phyloP scores from a whole-genome alignment of 2,329 filamentous ascomycete species.

The Dactylella cylindrospora region DNA sequence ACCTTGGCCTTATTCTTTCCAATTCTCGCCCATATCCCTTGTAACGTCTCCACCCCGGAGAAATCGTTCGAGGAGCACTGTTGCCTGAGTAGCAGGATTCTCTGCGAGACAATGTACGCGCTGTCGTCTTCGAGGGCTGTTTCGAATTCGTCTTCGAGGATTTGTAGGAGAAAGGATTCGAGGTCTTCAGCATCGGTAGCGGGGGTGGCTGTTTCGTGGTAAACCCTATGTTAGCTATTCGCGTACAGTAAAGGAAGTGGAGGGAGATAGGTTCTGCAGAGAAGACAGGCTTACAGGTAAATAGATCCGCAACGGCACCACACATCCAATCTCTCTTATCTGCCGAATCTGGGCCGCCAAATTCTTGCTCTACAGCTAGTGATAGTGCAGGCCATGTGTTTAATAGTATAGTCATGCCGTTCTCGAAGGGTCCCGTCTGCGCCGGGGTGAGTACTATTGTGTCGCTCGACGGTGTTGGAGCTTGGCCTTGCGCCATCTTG shows the following conservation, averaged over 20 bases:
- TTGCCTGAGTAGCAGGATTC: constrained; percentile 68
- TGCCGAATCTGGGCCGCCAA: constrained; percentile 77
- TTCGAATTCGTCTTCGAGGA: constrained; percentile 96
- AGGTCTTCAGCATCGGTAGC: constrained; percentile 75
- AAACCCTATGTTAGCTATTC: constrained; percentile 52
- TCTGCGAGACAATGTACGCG: constrained; percentile 69
- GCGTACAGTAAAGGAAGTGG: constrained; percentile 39
- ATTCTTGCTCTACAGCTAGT: constrained; percentile 80
- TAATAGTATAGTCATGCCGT: constrained; percentile 79
- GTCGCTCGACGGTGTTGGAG: constrained; percentile 1
- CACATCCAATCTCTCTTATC: constrained; percentile 98
- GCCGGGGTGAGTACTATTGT: constrained; percentile 50
- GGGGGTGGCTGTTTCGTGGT: constrained; percentile 54
- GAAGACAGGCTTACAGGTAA: constrained; percentile 57
- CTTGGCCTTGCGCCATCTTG: constrained; percentile 10
- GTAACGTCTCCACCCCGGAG: constrained; percentile 61
- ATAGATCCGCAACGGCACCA: constrained; percentile 79
- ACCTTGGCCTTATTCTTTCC: constrained; percentile 53
- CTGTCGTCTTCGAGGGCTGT: constrained; percentile 89
- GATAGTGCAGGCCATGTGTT: constrained; percentile 86
- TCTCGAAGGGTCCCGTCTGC: constrained; percentile 72
- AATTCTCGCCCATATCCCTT: constrained; percentile 63
- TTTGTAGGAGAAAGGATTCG: constrained; percentile 79
- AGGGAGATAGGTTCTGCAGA: constrained; percentile 32
- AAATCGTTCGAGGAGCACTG: constrained; percentile 60